These are phyloP conservation scores for Nakaseomyces kungkrabaensis DNA, from an alignment of 1,139 yeast species.

Conservation along the genomic window DNA sequence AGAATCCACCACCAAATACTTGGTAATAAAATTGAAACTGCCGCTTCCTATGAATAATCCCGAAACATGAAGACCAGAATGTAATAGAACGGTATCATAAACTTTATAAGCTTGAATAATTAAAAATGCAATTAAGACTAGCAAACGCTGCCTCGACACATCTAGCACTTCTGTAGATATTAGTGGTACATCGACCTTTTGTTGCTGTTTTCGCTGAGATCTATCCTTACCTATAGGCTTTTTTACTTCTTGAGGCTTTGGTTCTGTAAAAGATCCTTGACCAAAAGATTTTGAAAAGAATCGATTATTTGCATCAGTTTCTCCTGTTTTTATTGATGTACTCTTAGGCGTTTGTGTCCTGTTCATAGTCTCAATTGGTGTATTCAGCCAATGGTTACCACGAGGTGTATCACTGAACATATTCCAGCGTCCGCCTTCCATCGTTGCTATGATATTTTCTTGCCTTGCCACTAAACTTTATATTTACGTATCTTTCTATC, in stretches of 20 bases:
- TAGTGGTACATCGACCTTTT: slow-evolving; percentile 28
- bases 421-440: slow-evolving; percentile 10
- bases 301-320: background rate
- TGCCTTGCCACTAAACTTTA: no score
- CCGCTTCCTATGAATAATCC: slow-evolving; percentile 36
- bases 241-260: background rate
- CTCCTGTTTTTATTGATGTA: background rate
- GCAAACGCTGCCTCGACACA: slow-evolving; percentile 69
- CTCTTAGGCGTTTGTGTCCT: background rate
- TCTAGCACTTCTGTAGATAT: slow-evolving; percentile 55
- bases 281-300: background rate
- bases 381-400: slow-evolving; percentile 21
- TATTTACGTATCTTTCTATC: no score
- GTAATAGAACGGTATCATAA: slow-evolving; percentile 49
- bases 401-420: slow-evolving; percentile 22
- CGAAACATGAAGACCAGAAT: slow-evolving; percentile 24
- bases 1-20: slow-evolving; percentile 67
- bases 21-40: slow-evolving; percentile 50
- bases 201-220: slow-evolving; percentile 4
- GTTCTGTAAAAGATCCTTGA: background rate
- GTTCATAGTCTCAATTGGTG: background rate
- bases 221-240: background rate
- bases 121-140: slow-evolving; percentile 55
- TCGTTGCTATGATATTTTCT: background rate
- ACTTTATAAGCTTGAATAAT: slow-evolving; percentile 74